These are phyloP conservation scores for Choiromyces venosus DNA, from an alignment of 495 filamentous ascomycete species.

Conservation along the genomic window DNA sequence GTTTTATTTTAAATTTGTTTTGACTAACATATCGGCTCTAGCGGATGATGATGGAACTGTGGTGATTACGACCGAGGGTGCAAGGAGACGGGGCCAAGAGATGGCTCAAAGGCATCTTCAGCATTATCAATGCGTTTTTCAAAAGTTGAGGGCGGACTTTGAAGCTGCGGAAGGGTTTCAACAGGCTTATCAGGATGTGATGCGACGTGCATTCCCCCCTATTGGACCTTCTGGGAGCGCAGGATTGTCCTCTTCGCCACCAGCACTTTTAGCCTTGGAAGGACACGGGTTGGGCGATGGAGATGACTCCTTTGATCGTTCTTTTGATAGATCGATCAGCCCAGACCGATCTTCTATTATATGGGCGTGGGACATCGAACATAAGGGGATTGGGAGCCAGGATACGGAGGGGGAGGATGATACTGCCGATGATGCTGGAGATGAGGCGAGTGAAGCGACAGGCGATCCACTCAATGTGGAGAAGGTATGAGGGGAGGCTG, in stretches of 20 bases:
- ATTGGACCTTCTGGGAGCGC: not conserved
- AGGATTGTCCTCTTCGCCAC: not conserved
- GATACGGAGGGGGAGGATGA: not conserved
- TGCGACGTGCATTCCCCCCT: not conserved
- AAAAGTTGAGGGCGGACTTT: not conserved
- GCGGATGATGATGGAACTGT: not conserved
- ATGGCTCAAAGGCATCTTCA: not conserved
- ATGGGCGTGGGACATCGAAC: not conserved
- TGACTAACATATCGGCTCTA: not conserved
- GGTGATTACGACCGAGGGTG: not conserved
- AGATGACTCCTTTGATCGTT: constrained; percentile 1
- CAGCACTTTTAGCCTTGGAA: not conserved
- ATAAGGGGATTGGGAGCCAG: not conserved
- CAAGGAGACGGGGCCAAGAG: not conserved
- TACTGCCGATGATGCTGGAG: not conserved
- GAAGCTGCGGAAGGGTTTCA: not conserved
- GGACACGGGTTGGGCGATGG: not conserved
- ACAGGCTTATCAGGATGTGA: not conserved
- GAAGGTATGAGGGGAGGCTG: not conserved
- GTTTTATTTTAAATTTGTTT: not conserved
- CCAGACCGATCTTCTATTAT: not conserved
- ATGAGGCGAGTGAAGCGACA: not conserved
- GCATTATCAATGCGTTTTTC: not conserved
- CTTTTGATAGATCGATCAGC: not conserved
- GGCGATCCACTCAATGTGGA: not conserved